phyloP scores from a whole-genome alignment of 441 rosid genomes.

The Cnidoscolus chayamansa region DNA sequence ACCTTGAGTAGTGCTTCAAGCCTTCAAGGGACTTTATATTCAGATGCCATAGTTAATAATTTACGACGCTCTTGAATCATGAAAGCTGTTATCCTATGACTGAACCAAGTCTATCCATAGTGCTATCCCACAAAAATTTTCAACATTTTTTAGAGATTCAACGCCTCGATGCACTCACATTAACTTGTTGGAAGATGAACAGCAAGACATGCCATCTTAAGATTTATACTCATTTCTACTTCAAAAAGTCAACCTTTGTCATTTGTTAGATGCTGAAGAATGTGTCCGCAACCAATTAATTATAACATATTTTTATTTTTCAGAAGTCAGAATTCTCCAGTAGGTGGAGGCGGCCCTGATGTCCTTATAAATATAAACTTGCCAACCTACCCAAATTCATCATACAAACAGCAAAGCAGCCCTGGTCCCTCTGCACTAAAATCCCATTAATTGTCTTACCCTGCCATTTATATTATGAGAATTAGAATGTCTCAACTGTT shows the following conservation, averaged over 20 bases:
- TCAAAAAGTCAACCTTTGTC: slow-evolving; percentile 15
- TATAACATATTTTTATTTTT: not conserved
- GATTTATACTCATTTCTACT: not conserved
- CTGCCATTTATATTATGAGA: slow-evolving; percentile 17
- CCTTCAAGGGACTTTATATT: no score
- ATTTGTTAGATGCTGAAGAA: not conserved
- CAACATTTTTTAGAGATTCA: not conserved
- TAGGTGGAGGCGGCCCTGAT: not conserved
- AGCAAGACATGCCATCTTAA: not conserved
- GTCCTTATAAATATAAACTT: slow-evolving; percentile 10
- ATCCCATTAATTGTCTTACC: not conserved
- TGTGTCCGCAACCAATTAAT: slow-evolving; percentile 6
- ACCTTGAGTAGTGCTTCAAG: no score
- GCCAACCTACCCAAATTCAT: slow-evolving; percentile 6
- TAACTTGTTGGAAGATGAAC: not conserved
- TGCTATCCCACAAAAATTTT: no score
- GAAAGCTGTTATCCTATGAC: no score
- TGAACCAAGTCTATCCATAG: no score
- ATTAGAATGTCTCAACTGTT: slow-evolving; percentile 17
- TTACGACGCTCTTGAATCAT: no score
- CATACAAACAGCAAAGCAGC: slow-evolving; percentile 2
- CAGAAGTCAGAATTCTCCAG: slow-evolving; percentile 3
- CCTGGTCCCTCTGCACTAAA: not conserved
- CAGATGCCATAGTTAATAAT: no score
- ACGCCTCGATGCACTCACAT: not conserved